Percentiles rank a stretch among this genome's conserved stretches.
Evolutionary conservation across 768 basidiomycete genomes (phyloP).

Genomic region (Panellus pusillus): DNA sequence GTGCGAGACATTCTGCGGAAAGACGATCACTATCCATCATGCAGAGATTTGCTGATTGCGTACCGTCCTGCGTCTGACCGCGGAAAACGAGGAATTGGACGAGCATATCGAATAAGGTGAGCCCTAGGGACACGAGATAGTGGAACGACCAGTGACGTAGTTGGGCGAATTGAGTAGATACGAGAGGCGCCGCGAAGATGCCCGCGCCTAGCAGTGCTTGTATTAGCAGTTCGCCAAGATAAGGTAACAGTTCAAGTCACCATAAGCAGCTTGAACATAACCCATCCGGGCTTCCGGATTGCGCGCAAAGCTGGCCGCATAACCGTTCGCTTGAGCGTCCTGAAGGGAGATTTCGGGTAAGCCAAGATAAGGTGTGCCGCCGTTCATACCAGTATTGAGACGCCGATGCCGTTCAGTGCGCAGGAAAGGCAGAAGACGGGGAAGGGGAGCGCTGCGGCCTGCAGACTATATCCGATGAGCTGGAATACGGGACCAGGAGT

Average conservation of each 20-base stretch:
- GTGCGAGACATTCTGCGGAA: slow-evolving; percentile 14
- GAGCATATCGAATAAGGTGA: slow-evolving; percentile 45
- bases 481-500: slow-evolving; percentile 39
- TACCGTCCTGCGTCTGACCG: slow-evolving; percentile 31
- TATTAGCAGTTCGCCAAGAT: background rate
- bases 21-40: too few species aligned
- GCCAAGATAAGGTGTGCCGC: background rate
- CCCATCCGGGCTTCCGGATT: slow-evolving; percentile 49
- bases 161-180: slow-evolving; percentile 64
- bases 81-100: slow-evolving; percentile 30
- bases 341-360: slow-evolving; percentile 19
- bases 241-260: background rate
- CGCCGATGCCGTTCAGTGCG: slow-evolving; percentile 49
- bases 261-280: slow-evolving; percentile 41
- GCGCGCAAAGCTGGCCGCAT: slow-evolving; percentile 45
- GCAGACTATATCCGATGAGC: slow-evolving; percentile 46
- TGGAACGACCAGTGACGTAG: slow-evolving; percentile 58
- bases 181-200: slow-evolving; percentile 58
- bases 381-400: slow-evolving; percentile 41
- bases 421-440: slow-evolving; percentile 47
- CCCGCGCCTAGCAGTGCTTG: slow-evolving; percentile 32
- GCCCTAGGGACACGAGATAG: slow-evolving; percentile 54
- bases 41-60: background rate
- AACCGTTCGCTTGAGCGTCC: slow-evolving; percentile 58
- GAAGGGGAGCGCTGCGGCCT: slow-evolving; percentile 50